Evolutionary conservation across 441 rosid genomes (phyloP).

Genomic region (Metrosideros polymorpha): DNA sequence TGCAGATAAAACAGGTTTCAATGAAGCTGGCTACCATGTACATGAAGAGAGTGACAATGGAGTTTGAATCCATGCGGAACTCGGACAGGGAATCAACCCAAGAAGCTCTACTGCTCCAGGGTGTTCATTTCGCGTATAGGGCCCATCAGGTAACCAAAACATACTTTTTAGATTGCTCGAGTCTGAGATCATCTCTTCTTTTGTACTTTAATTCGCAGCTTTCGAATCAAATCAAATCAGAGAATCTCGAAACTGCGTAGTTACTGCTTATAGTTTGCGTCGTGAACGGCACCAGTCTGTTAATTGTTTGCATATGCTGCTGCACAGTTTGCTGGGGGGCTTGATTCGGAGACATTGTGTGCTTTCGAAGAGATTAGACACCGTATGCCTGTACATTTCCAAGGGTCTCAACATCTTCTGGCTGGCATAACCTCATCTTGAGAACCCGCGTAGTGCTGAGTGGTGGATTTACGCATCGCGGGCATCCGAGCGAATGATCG

Average conservation of each 20-base stretch:
- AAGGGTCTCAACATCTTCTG: slow-evolving; percentile 32
- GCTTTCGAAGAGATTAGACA: slow-evolving; percentile 80
- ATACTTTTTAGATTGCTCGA: neutral
- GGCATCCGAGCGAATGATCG: neutral
- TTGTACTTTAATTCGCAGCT: neutral
- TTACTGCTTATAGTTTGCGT: neutral
- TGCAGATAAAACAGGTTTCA: slow-evolving; percentile 69
- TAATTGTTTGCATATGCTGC: neutral
- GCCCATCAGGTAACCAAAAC: slow-evolving; percentile 63
- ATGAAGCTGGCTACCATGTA: slow-evolving; percentile 68
- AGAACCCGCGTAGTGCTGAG: neutral
- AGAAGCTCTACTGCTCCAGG: slow-evolving; percentile 79
- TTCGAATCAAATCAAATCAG: neutral
- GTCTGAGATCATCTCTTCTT: neutral
- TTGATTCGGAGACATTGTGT: slow-evolving; percentile 83
- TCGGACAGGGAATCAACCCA: slow-evolving; percentile 54
- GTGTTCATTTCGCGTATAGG: slow-evolving; percentile 71
- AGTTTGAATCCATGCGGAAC: slow-evolving; percentile 53
- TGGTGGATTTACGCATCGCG: fast-evolving
- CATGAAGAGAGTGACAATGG: slow-evolving; percentile 70
- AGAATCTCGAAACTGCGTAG: neutral
- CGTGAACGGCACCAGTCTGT: neutral
- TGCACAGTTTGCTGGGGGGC: slow-evolving; percentile 81
- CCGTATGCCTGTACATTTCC: slow-evolving; percentile 44
- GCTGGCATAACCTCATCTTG: slow-evolving; percentile 45